phyloP scores from a whole-genome alignment of 176 grass and related monocot genomes.

The Carex cristatella region DNA sequence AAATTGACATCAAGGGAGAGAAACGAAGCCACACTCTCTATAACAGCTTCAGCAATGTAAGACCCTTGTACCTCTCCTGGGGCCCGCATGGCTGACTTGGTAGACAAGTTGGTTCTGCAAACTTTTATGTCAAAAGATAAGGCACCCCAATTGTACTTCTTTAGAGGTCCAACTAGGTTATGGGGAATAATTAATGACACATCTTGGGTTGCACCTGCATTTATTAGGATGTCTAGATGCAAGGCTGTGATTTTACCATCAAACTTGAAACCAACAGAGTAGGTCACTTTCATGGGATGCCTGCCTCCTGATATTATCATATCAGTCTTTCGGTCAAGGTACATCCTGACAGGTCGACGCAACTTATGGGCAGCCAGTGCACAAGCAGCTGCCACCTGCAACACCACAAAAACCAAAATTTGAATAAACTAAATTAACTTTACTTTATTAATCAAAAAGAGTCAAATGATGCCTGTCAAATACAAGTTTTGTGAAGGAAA shows the following conservation, averaged over 20 bases:
- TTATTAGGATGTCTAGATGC: slow-evolving; percentile 77
- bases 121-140: slow-evolving; percentile 85
- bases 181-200: slow-evolving; percentile 54
- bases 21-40: slow-evolving; percentile 70
- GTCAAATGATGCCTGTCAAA: neutral
- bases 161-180: slow-evolving; percentile 63
- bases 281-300: slow-evolving; percentile 98
- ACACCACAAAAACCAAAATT: slow-evolving; percentile 8
- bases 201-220: slow-evolving; percentile 76
- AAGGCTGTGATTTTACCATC: slow-evolving; percentile 89
- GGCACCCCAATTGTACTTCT: slow-evolving; percentile 95
- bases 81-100: slow-evolving; percentile 80
- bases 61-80: slow-evolving; percentile 94
- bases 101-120: slow-evolving; percentile 75
- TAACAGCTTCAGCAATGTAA: slow-evolving; percentile 84
- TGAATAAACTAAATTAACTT: neutral
- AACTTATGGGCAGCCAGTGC: slow-evolving; percentile 87
- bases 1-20: slow-evolving; percentile 58
- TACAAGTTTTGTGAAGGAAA: neutral
- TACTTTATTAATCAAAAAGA: neutral
- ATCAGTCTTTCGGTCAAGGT: slow-evolving; percentile 89
- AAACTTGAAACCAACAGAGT: slow-evolving; percentile 79
- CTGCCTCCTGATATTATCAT: slow-evolving; percentile 83
- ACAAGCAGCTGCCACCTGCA: slow-evolving; percentile 81
- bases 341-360: slow-evolving; percentile 69